Percentiles rank a stretch among this genome's conserved stretches.
phyloP scores from a whole-genome alignment of 345 rosid species.

The Hypericum perforatum region DNA sequence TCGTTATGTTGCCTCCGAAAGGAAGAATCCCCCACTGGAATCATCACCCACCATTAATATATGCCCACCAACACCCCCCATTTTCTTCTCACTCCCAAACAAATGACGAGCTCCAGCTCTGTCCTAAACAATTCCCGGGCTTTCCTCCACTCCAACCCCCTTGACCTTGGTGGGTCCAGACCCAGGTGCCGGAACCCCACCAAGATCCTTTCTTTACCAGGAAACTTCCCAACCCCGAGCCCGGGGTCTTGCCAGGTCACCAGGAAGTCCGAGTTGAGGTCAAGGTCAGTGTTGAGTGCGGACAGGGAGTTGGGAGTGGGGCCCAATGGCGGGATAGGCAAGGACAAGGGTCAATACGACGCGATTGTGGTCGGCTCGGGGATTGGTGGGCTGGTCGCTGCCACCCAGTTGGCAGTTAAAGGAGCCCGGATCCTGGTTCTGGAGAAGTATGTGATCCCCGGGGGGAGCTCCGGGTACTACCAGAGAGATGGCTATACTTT shows the following conservation, averaged over 20 bases:
- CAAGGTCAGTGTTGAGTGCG: slow-evolving; percentile 28
- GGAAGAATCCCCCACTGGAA: no score
- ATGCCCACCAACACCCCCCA: no score
- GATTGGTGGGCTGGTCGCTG: slow-evolving; percentile 87
- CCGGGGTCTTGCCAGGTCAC: slow-evolving; percentile 5
- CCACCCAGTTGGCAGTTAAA: slow-evolving; percentile 78
- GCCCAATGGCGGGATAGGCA: slow-evolving; percentile 17
- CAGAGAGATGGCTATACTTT: slow-evolving; percentile 80
- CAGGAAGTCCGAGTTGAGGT: slow-evolving; percentile 13
- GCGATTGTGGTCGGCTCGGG: slow-evolving; percentile 90
- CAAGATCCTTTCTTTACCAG: no score
- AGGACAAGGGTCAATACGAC: slow-evolving; percentile 36
- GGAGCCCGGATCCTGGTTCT: slow-evolving; percentile 77
- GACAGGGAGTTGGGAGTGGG: slow-evolving; percentile 22
- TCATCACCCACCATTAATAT: no score
- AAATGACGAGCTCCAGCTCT: no score
- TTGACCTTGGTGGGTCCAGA: no score
- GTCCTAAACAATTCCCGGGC: no score
- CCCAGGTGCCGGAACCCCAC: no score
- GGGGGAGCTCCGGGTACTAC: slow-evolving; percentile 91
- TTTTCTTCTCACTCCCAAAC: no score
- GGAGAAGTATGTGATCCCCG: slow-evolving; percentile 94
- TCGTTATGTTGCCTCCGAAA: no score
- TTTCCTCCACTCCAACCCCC: no score
- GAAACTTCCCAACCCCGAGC: no score